Evolutionary conservation across 768 basidiomycete genomes (phyloP), one percentile per base, ranked within the genome.

Genomic region (Boletus fagicola): DNA sequence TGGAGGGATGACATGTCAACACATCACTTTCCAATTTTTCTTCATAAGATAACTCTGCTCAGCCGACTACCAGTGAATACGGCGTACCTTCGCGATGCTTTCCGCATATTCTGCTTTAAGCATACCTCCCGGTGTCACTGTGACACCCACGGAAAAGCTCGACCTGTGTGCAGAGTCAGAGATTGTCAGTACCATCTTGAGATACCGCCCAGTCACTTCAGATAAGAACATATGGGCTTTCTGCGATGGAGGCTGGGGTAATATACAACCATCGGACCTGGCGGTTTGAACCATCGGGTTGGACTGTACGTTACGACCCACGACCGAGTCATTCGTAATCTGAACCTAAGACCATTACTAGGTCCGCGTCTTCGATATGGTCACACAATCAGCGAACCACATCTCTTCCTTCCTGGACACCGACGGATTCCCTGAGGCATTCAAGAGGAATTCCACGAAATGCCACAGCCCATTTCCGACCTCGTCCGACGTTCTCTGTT

Each of bases 191-290:
- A 26, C 6, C 24, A 18, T 56, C 39, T 20, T 35, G 12, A 10
- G 8, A 33, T 28, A 49, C 39, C 31, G 54, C 30, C 36, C 46
- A 24, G 47, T 42, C 31, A 33, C 39, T 9, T 54, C 54, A 18
- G 39, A 55, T 20, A 55, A 42, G 39, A 55, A 55, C 20, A 35
- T 53, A n/a, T 53, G 52, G 44, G 35, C 43, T 8, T 53, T 55
- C 22, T 55, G 47, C 47, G 45, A 55, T 15, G 35, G 18, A 6
- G 47, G 54, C 16, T 49, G 47, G 54, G 18, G 15, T 33, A 20
- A 5, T 15, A 55, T 55, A 47, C 47, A 12, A 33, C 54, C 54
- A 39, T 49, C 49, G 47, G 54, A 55, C 49, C 31, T 47, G 54
- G 16, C 39, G 54, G 16, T 49, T 53, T 20, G 52, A 36, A 13